Evolutionary conservation across 306 rosid genomes (phyloP).

Genomic region (Pyrus communis): DNA sequence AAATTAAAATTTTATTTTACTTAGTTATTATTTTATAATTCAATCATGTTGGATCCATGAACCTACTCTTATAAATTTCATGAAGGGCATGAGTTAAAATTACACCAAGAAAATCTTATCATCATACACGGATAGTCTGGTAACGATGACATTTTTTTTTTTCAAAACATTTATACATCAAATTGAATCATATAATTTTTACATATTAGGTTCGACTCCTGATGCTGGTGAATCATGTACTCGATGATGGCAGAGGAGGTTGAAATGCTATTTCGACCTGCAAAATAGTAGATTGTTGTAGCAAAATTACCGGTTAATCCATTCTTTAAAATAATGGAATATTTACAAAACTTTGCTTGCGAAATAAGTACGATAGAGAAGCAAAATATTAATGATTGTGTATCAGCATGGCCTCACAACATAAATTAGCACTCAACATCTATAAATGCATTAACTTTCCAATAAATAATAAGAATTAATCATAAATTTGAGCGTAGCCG

Average conservation of each 20-base stretch:
- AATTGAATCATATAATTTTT: neutral
- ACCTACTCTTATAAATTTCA: neutral
- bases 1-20: neutral
- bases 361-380: neutral
- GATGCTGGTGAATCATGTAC: too few relatives aligned
- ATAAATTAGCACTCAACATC: neutral
- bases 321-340: too few relatives aligned
- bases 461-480: too few relatives aligned
- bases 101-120: neutral
- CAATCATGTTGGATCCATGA: neutral
- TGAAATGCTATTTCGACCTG: too few relatives aligned
- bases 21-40: neutral
- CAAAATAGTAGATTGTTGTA: too few relatives aligned
- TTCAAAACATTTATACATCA: neutral
- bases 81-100: neutral
- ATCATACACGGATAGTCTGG: neutral
- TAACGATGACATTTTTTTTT: neutral
- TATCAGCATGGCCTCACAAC: neutral
- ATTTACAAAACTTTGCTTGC: too few relatives aligned
- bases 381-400: neutral
- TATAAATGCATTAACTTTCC: neutral
- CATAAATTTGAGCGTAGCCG: neutral
- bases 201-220: rapidly evolving
- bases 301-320: rapidly evolving
- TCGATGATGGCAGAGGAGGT: too few relatives aligned